Conservation (phyloP, 352 stramenopile species). For the Phytophthora melonis region DNA sequence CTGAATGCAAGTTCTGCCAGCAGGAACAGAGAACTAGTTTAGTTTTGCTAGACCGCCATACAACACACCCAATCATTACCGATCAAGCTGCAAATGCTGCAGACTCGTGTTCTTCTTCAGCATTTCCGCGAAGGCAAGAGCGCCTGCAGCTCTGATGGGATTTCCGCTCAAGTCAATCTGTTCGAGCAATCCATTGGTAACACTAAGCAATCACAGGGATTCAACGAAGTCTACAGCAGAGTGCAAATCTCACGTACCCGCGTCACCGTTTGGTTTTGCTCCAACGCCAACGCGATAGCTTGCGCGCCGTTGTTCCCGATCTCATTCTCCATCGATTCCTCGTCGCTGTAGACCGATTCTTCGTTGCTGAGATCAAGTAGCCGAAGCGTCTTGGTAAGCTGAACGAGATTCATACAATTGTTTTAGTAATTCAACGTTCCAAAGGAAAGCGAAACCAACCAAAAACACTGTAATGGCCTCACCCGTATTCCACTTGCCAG, state of each 20-base stretch:
- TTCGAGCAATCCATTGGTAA: neutral
- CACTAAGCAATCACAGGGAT: neutral
- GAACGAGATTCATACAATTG: neutral
- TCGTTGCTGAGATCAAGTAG: constrained; percentile 56
- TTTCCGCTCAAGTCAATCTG: constrained; percentile 50
- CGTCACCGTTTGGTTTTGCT: constrained; percentile 41
- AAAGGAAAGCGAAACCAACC: neutral
- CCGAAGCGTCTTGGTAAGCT: constrained; percentile 25
- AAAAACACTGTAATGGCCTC: neutral
- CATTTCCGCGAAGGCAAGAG: constrained; percentile 42
- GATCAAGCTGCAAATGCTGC: constrained; percentile 38
- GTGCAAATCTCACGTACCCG: constrained; percentile 16
- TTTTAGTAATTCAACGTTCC: neutral
- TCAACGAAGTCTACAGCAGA: neutral
- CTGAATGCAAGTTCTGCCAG: constrained; percentile 31
- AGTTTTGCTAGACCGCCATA: neutral
- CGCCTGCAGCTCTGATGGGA: constrained; percentile 31
- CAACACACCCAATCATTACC: constrained; percentile 15
- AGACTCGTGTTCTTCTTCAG: constrained; percentile 43
- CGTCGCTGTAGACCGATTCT: constrained; percentile 19
- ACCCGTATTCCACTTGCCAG: constrained; percentile 54
- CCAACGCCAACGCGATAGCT: constrained; percentile 46
- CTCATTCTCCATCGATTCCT: constrained; percentile 46
- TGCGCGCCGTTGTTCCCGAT: constrained; percentile 31
- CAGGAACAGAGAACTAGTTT: neutral